Evolutionary conservation across 202 grass and related monocot species (phyloP).

Genomic region (Eragrostis tef): DNA sequence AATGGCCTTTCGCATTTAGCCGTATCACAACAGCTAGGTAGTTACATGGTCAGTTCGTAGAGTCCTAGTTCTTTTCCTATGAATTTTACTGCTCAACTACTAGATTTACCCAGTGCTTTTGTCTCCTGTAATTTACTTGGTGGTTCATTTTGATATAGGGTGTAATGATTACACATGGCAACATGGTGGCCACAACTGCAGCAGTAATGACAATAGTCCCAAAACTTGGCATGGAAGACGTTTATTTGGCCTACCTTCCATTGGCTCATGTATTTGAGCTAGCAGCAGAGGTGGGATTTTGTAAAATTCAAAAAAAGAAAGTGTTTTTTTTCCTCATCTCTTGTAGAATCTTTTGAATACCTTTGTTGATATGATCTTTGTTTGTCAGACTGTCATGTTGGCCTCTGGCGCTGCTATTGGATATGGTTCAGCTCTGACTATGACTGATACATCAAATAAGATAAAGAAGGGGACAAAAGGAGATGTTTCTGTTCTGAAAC

Average conservation of each 20-base stretch:
- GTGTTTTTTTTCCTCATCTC: background rate
- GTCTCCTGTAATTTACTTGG: conserved; percentile 20
- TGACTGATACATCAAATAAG: conserved; percentile 87
- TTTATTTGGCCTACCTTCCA: conserved; percentile 81
- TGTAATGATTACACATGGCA: conserved; percentile 92
- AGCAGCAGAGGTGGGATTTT: conserved; percentile 65
- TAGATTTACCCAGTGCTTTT: conserved; percentile 9
- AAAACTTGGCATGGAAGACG: conserved; percentile 65
- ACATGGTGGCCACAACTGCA: conserved; percentile 75
- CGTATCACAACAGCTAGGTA: background rate
- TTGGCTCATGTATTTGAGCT: conserved; percentile 94
- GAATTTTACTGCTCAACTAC: background rate
- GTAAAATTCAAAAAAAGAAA: conserved; percentile 19
- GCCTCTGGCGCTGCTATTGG: conserved; percentile 75
- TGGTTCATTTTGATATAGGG: conserved; percentile 52
- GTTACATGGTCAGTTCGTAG: background rate
- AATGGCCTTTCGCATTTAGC: background rate
- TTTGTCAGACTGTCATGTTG: conserved; percentile 77
- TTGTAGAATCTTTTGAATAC: conserved; percentile 10
- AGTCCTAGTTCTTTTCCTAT: conserved; percentile 6
- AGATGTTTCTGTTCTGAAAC: conserved; percentile 82
- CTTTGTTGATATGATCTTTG: conserved; percentile 30
- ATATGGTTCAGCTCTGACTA: conserved; percentile 73
- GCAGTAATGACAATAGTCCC: conserved; percentile 78
- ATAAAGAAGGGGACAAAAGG: conserved; percentile 89